Conservation (phyloP, 2,329 filamentous ascomycete species). For the Stylonectria norvegica region DNA sequence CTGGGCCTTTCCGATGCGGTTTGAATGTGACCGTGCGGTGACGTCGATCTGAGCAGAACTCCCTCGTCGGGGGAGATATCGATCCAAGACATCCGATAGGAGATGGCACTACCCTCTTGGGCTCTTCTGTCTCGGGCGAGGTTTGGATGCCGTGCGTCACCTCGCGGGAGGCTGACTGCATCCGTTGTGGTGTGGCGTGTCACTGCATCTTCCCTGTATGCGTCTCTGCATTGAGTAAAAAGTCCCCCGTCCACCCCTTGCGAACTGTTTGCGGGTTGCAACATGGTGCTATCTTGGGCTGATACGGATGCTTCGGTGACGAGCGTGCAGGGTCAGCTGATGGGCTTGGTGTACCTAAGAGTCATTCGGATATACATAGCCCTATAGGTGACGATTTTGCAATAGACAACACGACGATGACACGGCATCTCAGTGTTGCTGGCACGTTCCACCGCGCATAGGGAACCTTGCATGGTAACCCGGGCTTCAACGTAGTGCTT, state of each 20-base stretch:
- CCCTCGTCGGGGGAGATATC: slow-evolving; percentile 11
- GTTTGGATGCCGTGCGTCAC: slow-evolving; percentile 7
- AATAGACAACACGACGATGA: slow-evolving; percentile 24
- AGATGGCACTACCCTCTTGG: slow-evolving; percentile 1
- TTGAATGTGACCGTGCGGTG: slow-evolving; percentile 23
- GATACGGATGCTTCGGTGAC: slow-evolving; percentile 9
- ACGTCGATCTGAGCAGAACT: slow-evolving; percentile 23
- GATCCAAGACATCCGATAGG: slow-evolving; percentile 19
- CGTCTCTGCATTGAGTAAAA: background rate
- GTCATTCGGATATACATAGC: slow-evolving; percentile 25
- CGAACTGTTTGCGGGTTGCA: slow-evolving; percentile 7
- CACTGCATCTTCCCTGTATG: background rate
- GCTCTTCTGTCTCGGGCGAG: slow-evolving; percentile 1
- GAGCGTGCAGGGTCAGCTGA: slow-evolving; percentile 24
- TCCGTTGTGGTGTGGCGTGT: slow-evolving; percentile 6
- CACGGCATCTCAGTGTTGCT: slow-evolving; percentile 22
- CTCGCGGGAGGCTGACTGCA: slow-evolving; percentile 9
- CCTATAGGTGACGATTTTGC: slow-evolving; percentile 23
- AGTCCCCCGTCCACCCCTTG: slow-evolving; percentile 1
- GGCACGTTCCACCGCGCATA: slow-evolving; percentile 22
- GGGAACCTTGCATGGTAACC: background rate
- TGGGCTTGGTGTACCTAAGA: slow-evolving; percentile 20
- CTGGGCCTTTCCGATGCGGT: slow-evolving; percentile 12
- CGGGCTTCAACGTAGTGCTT: slow-evolving; percentile 8
- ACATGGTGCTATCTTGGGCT: slow-evolving; percentile 9